Conservation (phyloP, 2,329 filamentous ascomycete genomes). For the Beauveria varroae region DNA sequence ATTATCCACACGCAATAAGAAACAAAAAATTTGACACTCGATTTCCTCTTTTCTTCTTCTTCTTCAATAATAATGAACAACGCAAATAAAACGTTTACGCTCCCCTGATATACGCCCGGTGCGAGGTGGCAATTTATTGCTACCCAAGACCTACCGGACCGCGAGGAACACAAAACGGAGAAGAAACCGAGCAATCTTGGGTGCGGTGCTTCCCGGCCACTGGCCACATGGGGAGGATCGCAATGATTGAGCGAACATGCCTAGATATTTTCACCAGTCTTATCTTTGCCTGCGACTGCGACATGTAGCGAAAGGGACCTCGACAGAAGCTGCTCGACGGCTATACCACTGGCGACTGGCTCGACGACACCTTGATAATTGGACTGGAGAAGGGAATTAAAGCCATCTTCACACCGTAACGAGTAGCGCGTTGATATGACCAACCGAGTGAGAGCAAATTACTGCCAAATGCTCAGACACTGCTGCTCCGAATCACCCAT, state of each 20-base stretch:
- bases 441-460: neutral
- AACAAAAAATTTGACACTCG: neutral
- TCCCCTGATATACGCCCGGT: conserved; percentile 31
- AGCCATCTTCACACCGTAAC: too few species aligned
- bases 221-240: conserved; percentile 44
- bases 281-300: neutral
- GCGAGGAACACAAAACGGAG: conserved; percentile 44
- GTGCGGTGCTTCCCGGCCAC: conserved; percentile 46
- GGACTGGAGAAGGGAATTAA: too few species aligned
- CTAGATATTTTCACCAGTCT: neutral
- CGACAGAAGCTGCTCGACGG: neutral
- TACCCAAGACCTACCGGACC: conserved; percentile 39
- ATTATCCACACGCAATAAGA: conserved; percentile 6
- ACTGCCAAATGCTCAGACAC: too few species aligned
- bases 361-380: neutral
- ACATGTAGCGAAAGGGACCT: neutral
- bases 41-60: conserved; percentile 18
- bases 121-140: conserved; percentile 36
- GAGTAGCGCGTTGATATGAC: too few species aligned
- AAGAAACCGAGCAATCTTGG: conserved; percentile 51
- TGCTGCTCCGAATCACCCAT: too few species aligned
- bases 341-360: neutral
- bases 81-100: conserved; percentile 40
- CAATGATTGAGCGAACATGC: conserved; percentile 53
- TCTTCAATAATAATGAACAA: conserved; percentile 33